Evolutionary conservation across 148 eudicot species (phyloP).

Genomic region (Limonium bicolor): DNA sequence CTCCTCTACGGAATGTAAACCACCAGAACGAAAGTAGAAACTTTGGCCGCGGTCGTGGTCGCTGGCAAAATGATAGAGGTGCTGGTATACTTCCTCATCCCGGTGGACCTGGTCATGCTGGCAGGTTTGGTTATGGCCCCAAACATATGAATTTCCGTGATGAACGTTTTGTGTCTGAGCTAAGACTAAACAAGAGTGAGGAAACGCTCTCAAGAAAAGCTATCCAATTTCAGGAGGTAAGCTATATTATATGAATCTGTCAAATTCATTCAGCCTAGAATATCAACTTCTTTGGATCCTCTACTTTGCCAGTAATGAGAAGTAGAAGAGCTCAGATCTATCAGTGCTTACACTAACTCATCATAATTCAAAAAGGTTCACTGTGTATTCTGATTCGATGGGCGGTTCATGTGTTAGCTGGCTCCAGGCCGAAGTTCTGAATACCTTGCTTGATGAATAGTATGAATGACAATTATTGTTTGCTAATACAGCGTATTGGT

Average conservation of each 20-base stretch:
- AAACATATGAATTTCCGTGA: slow-evolving; percentile 46
- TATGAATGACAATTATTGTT: too few relatives aligned
- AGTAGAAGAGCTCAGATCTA: too few relatives aligned
- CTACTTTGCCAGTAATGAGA: too few relatives aligned
- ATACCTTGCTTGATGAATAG: too few relatives aligned
- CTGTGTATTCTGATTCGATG: too few relatives aligned
- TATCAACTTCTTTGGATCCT: too few relatives aligned
- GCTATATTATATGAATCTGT: neutral
- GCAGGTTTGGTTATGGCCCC: slow-evolving; percentile 35
- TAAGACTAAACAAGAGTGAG: slow-evolving; percentile 80
- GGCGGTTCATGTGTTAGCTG: too few relatives aligned
- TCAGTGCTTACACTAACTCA: too few relatives aligned
- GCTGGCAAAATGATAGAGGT: slow-evolving; percentile 94
- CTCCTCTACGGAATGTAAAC: slow-evolving; percentile 45
- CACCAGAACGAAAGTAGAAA: slow-evolving; percentile 37
- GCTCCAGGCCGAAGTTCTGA: too few relatives aligned
- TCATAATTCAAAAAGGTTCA: too few relatives aligned
- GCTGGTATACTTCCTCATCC: slow-evolving; percentile 94
- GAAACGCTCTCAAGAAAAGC: slow-evolving; percentile 78
- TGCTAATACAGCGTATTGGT: slow-evolving; percentile 24
- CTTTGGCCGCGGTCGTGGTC: slow-evolving; percentile 87
- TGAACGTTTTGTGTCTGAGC: slow-evolving; percentile 95
- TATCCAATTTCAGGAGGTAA: slow-evolving; percentile 73
- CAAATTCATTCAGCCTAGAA: too few relatives aligned
- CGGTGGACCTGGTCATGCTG: slow-evolving; percentile 70